phyloP scores from a whole-genome alignment of 345 rosid species.

The Hibiscus mutabilis region DNA sequence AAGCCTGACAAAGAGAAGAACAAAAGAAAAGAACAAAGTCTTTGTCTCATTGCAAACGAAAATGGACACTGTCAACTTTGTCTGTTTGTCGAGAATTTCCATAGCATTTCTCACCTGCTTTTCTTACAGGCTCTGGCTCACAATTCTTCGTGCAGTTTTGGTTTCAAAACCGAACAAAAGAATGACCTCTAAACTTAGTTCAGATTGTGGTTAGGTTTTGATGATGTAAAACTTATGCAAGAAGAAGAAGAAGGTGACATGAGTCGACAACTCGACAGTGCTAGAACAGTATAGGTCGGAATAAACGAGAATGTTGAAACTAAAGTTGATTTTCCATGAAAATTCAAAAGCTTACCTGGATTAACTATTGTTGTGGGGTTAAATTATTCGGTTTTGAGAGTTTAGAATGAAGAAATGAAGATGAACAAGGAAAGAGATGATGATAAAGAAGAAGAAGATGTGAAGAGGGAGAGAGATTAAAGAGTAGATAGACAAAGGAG shows the following conservation, averaged over 20 bases:
- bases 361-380: too few species aligned
- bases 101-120: neutral
- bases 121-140: too few species aligned
- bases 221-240: too few species aligned
- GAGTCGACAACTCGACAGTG: neutral
- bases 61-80: slow-evolving; percentile 32
- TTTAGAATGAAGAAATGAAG: too few species aligned
- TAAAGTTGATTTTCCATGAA: slow-evolving; percentile 7
- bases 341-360: slow-evolving; percentile 18
- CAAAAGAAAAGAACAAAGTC: slow-evolving; percentile 12
- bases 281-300: too few species aligned
- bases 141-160: too few species aligned
- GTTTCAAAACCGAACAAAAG: too few species aligned
- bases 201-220: too few species aligned
- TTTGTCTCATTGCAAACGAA: slow-evolving; percentile 25
- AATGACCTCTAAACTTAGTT: too few species aligned
- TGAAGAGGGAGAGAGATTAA: too few species aligned
- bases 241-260: neutral
- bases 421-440: neutral
- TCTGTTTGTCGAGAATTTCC: slow-evolving; percentile 44
- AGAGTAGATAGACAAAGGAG: slow-evolving; percentile 1
- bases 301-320: neutral
- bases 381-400: too few species aligned
- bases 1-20: slow-evolving; percentile 19
- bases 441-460: slow-evolving; percentile 17